Percentiles rank a stretch among this genome's conserved stretches.
phyloP scores from a whole-genome alignment of 164 flowering plant species.

The Tinospora cordifolia region DNA sequence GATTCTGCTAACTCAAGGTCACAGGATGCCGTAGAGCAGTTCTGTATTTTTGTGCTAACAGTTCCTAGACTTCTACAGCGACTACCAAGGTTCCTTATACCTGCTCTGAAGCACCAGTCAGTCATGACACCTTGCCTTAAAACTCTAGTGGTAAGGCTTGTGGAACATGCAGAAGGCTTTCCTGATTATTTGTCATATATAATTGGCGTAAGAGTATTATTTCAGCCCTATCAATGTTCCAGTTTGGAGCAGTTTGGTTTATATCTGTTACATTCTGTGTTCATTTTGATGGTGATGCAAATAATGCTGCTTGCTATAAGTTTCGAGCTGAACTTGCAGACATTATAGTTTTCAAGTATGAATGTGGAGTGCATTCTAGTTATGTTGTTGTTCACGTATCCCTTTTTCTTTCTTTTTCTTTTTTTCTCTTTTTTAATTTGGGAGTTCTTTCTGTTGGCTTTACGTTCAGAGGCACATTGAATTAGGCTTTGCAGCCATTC shows the following conservation, averaged over 20 bases:
- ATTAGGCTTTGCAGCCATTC: no score
- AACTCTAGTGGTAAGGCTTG: constrained; percentile 61
- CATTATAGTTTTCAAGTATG: no score
- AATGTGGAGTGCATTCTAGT: no score
- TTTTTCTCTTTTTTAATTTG: background rate
- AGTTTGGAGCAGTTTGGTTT: background rate
- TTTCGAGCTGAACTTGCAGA: background rate
- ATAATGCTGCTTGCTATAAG: background rate
- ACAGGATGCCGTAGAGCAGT: constrained; percentile 47
- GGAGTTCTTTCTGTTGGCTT: background rate
- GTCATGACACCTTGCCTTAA: constrained; percentile 60
- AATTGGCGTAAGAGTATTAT: background rate
- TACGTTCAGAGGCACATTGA: background rate
- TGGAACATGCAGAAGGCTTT: constrained; percentile 11
- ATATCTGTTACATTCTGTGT: background rate
- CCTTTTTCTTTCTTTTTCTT: background rate
- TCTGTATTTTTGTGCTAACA: constrained; percentile 53
- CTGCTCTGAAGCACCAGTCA: constrained; percentile 77
- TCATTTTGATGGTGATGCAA: background rate
- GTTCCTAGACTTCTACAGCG: constrained; percentile 74
- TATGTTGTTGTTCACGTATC: background rate
- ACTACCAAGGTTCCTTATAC: constrained; percentile 61
- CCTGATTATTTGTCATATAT: background rate
- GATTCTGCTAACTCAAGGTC: constrained; percentile 22
- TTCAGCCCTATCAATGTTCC: background rate